phyloP scores from a whole-genome alignment of 2,329 filamentous ascomycete species.

The Tolypocladium paradoxum region DNA sequence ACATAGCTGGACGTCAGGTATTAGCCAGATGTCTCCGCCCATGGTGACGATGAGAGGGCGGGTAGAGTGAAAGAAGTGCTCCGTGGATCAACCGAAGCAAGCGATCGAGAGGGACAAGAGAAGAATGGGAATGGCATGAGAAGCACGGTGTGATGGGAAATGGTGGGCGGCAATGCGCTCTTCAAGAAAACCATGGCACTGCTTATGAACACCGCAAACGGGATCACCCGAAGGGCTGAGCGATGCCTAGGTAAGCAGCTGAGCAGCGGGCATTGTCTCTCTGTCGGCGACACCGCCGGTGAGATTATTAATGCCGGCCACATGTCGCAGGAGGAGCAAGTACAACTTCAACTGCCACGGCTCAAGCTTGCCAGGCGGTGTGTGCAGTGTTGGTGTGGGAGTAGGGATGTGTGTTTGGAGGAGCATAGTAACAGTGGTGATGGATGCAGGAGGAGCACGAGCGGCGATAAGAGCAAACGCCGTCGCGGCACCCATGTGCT shows the following conservation, averaged over 20 bases:
- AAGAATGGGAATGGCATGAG: not conserved
- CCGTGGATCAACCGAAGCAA: not conserved
- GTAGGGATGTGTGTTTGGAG: not conserved
- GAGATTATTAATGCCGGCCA: not conserved
- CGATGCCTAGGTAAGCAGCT: not conserved
- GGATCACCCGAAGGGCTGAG: not conserved
- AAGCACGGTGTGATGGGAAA: not conserved
- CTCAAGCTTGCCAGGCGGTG: not conserved
- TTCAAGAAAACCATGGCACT: not conserved
- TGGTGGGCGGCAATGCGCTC: not conserved
- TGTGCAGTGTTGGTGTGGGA: not conserved
- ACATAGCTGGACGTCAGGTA: slow-evolving; percentile 44
- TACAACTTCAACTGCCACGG: not conserved
- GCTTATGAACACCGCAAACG: not conserved
- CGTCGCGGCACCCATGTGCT: not conserved
- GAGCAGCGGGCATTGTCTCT: not conserved
- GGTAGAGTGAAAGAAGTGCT: not conserved
- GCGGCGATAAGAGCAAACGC: not conserved
- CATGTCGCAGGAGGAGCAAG: not conserved
- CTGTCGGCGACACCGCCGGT: not conserved
- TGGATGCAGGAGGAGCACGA: not conserved
- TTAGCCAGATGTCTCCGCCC: slow-evolving; percentile 20
- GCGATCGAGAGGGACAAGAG: not conserved
- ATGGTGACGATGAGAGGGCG: slow-evolving; percentile 9
- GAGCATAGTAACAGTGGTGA: not conserved